Base-by-base conservation (phyloP, 1,284 basidiomycete genomes). In the Moesziomyces sp. region DNA sequence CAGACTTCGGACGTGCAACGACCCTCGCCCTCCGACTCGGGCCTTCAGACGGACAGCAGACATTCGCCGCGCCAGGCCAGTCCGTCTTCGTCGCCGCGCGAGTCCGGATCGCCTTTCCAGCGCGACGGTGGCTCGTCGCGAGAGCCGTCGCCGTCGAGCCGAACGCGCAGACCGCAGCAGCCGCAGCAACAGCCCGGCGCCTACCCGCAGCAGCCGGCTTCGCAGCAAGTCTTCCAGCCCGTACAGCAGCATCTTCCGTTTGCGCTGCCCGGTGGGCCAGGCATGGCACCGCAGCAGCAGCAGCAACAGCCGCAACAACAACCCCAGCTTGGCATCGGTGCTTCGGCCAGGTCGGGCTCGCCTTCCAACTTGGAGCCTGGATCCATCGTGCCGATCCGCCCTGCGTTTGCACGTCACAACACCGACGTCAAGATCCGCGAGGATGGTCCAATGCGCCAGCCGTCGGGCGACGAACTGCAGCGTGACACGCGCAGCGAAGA, bases 341-440 rank as follows among this genome's bases (percentile, higher is more conserved):
- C 47, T 16, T 42, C 56, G 7, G 62, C 58, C 16, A 63, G 61
- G 11, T 52, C 69, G 3, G 53, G 55, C 38, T 74, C 69, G 23
- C 67, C 72, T 13, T 63, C 65, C 5, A 52, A 62, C 5, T 46
- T 69, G 43, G 65, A 69, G 42, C 61, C 58, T 13, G 73, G 64
- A 8, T 72, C 80, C 3, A 77, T 86, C 18, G 85, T 87, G 50
- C 87, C 88, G 13, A 86, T 92, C 40, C 88, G 92, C 58, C 92
- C 93, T 6, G 85, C 90, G 9, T 90, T 93, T 76, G 89, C 90
- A 50, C 88, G 93, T 40, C 91, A 90, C 81, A 94, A 94, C 79
- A 93, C 92, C 0, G 92, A 91, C 61, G 91, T 96, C 40, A 91
- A 91, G 87, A 95, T 96, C 72, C 89, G 95, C 47, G 93, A 94